Evolutionary conservation across 495 filamentous ascomycete genomes (phyloP), one percentile per base, ranked within the genome.

Genomic region (Penicillium longicatenatum): DNA sequence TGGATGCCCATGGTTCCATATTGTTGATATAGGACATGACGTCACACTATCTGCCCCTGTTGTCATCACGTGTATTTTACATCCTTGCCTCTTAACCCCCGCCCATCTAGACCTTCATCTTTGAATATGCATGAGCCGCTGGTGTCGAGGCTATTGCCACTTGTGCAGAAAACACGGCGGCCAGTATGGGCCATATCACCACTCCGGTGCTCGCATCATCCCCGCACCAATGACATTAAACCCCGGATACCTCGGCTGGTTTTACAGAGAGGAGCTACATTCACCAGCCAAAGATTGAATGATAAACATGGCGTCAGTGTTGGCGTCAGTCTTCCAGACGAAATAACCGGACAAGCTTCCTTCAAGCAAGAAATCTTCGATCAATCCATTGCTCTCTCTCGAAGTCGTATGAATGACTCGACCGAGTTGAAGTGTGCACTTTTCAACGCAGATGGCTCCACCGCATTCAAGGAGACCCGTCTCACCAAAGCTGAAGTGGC

Each of bases 401-500:
- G 53, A 1, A 64, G 60, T 26, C 65, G 59, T 10, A 62, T 68
- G 62, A 68, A 67, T 31, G 65, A 63, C 2, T 43, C 62, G 0
- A 64, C 61, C 5, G 65, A 67, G 30, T 30, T 67, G 9, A 51
- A 37, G 10, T 62, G 59, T 31, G 58, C 60, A 26, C n/a, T 60
- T 0, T 62, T 64, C 22, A 42, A 60, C 20, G 50, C 47, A 8
- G 50, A 54, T 20, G 50, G 57, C 6, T 41, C 54, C 16, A 24
- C 53, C 19, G 19, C 42, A 19, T 45, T 35, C n/a, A 16, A 55
- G 2, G 46, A 52, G n/a, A 57, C 47, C 6, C 51, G 21, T 10
- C 24, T 63, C 17, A 72, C 67, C 4, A 72, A 70, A 46, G 60
- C 63, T 1, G 54, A 55, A 6, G 47, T 72, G 2, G 62, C 63